These are phyloP conservation scores for Mimosa pudica DNA, from an alignment of 306 rosid species.

Conservation along the genomic window DNA sequence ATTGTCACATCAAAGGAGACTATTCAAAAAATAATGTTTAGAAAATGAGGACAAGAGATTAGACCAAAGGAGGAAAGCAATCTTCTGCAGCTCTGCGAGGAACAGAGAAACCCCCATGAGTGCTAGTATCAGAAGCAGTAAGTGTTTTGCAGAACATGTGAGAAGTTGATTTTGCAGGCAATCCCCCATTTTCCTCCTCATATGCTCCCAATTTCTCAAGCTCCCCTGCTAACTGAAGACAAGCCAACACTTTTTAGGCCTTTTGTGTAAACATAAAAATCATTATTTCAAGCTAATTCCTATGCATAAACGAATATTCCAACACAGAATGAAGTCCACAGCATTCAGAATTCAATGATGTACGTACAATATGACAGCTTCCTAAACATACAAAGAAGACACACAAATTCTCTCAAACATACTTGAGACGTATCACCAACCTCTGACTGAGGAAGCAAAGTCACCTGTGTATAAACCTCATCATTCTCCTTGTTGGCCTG, in stretches of 20 bases:
- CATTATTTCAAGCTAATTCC: constrained; percentile 18
- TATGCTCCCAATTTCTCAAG: constrained; percentile 62
- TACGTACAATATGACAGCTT: constrained; percentile 5
- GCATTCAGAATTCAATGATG: constrained; percentile 25
- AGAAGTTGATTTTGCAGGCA: constrained; percentile 81
- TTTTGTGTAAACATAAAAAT: constrained; percentile 9
- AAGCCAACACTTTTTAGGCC: constrained; percentile 27
- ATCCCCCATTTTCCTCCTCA: constrained; percentile 70
- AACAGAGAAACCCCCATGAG: constrained; percentile 96
- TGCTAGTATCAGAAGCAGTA: constrained; percentile 96
- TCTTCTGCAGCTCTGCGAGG: constrained; percentile 99
- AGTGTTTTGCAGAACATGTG: constrained; percentile 99
- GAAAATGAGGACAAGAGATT: constrained; percentile 31
- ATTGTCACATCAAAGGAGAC: constrained; percentile 26
- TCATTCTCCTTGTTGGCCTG: constrained; percentile 98
- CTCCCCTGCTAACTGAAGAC: constrained; percentile 64
- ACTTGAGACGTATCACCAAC: constrained; percentile 47
- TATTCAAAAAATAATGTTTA: constrained; percentile 8
- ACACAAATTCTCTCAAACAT: not conserved
- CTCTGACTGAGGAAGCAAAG: constrained; percentile 85
- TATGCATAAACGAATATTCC: constrained; percentile 18
- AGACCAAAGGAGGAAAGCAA: constrained; percentile 94
- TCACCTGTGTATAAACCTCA: constrained; percentile 89
- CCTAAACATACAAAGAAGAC: constrained; percentile 18
- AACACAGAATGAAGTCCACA: constrained; percentile 33